Base-by-base conservation (phyloP, 179 eudicot species). In the Beta corolliflora region DNA sequence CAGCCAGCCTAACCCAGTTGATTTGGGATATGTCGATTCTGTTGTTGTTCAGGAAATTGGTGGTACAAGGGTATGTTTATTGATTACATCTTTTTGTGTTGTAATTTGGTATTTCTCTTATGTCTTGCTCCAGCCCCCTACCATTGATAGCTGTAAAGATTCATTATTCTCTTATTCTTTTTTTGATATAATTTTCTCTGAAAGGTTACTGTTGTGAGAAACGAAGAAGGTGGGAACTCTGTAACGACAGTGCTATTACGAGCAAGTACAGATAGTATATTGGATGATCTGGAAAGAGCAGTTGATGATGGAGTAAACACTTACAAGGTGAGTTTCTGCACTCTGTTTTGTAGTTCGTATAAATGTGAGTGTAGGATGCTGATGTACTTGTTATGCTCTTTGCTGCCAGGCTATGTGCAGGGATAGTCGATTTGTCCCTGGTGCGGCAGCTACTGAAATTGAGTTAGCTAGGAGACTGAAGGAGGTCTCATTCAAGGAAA, bases 231-330 rank as follows among this genome's bases (percentile, higher is more conserved):
- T 81, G 98, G 99, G 45, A 96, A 96, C 84, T 92, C 99, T 36
- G 86, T 96, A 11, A 79, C 97, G 31, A 91, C 99, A 71, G 93
- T 94, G 84, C 90, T 94, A 65, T 83, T 96, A 76, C 88, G 98
- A 76, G 98, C 93, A 86, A 96, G 99, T 85, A 94, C 99, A 53
- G 98, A 95, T 61, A 95, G 98, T 85, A 95, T 95, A 85, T 82
- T 95, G 84, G 99, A 96, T 91, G 99, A 96, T 84, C 92, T 96
- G 85, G 99, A 96, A 88, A 94, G 98, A 86, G 99, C 99, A 67
- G 94, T 96, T 73, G 97, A 96, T 82, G 97, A 96, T 80, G 99
- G 99, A 83, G 99, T 94, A 65, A 96, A 96, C 81, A 90, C 98
- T 7, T 96, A 94, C 85, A 96, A 92, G 97, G 98, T 86, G 83